Conservation (phyloP, 306 rosid genomes). For the Glycine tomentella region DNA sequence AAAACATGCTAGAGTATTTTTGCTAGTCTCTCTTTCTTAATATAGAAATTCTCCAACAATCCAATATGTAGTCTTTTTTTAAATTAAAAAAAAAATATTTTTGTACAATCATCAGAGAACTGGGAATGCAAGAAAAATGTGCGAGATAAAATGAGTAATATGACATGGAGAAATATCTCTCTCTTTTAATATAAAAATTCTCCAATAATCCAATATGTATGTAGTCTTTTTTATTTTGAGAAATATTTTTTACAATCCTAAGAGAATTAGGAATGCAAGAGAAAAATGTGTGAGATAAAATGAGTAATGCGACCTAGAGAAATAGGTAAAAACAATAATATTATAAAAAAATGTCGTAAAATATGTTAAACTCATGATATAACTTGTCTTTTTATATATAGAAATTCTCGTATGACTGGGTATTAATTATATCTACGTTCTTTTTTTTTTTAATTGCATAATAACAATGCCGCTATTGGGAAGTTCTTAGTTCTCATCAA, state of each 20-base stretch:
- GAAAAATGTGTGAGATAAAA: not conserved
- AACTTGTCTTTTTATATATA: not conserved
- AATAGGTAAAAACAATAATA: too few relatives aligned
- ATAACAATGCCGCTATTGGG: not conserved
- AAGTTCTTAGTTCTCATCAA: slow-evolving; percentile 36
- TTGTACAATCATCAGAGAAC: too few relatives aligned
- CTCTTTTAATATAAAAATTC: too few relatives aligned
- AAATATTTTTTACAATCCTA: not conserved
- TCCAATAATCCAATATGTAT: not conserved
- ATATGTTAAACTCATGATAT: not conserved
- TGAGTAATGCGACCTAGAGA: not conserved
- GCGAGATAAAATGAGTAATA: too few relatives aligned
- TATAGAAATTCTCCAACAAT: too few relatives aligned
- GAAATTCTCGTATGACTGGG: not conserved
- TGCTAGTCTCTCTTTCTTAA: too few relatives aligned
- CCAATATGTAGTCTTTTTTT: too few relatives aligned
- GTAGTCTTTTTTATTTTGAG: not conserved
- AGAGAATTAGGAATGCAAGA: not conserved
- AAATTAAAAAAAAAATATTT: too few relatives aligned
- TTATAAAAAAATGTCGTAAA: not conserved
- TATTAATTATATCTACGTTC: not conserved
- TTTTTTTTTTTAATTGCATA: not conserved
- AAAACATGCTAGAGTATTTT: too few relatives aligned
- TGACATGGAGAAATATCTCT: too few relatives aligned
- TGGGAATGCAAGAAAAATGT: too few relatives aligned